phyloP scores from a whole-genome alignment of 202 grass and related monocot species.

The Musa balbisiana region DNA sequence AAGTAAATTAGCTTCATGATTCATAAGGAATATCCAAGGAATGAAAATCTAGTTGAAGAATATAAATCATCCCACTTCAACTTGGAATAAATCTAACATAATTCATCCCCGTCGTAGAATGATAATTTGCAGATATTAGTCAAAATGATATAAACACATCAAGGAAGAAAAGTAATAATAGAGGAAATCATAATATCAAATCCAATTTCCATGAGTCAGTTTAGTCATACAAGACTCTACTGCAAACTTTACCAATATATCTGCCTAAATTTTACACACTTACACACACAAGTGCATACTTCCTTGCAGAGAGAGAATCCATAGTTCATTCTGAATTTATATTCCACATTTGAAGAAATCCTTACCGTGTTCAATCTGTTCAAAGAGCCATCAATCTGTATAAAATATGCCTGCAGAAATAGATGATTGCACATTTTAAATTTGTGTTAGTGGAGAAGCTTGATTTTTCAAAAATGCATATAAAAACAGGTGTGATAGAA shows the following conservation, averaged over 20 bases:
- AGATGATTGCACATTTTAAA: not conserved
- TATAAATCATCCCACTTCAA: no score
- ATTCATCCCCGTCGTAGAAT: no score
- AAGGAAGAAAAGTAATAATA: not conserved
- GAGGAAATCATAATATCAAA: not conserved
- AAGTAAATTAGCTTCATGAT: no score
- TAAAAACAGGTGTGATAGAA: not conserved
- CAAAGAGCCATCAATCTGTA: constrained; percentile 16
- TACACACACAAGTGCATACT: not conserved
- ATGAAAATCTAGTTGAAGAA: no score
- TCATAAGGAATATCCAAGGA: no score
- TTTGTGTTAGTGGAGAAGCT: not conserved
- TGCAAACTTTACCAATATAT: not conserved
- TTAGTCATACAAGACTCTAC: not conserved
- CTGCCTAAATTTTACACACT: not conserved
- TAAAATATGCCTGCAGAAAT: constrained; percentile 16
- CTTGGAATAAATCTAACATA: no score
- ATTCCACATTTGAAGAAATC: not conserved
- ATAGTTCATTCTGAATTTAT: not conserved
- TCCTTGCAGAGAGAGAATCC: not conserved
- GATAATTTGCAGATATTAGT: no score
- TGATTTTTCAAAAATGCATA: not conserved
- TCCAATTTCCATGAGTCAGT: not conserved
- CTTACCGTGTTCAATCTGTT: constrained; percentile 26
- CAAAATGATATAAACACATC: not conserved